Percentiles rank a stretch among this genome's conserved stretches.
Evolutionary conservation across 179 eudicot genomes (phyloP).

Genomic region (Beta macrorhiza): DNA sequence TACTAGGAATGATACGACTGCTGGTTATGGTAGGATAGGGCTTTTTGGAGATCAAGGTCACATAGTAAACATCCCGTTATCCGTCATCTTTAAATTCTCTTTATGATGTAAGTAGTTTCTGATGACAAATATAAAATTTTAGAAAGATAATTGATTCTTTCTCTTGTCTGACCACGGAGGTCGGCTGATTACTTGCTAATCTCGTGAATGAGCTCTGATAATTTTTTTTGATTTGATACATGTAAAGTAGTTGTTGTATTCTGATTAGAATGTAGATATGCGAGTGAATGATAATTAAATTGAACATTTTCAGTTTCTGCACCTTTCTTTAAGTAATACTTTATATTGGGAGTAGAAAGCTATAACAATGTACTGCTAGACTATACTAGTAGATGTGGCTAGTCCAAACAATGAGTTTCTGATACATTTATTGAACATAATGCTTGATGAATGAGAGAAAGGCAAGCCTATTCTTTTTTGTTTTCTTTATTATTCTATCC

Average conservation of each 20-base stretch:
- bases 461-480: neutral
- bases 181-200: constrained; percentile 10
- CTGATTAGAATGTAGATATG: constrained; percentile 33
- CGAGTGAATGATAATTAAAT: constrained; percentile 26
- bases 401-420: constrained; percentile 13
- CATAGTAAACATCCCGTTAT: constrained; percentile 64
- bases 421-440: constrained; percentile 11
- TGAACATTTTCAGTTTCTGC: neutral
- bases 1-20: constrained; percentile 48
- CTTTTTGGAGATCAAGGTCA: constrained; percentile 84
- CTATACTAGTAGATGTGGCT: constrained; percentile 7
- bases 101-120: constrained; percentile 51
- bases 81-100: constrained; percentile 57
- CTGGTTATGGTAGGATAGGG: constrained; percentile 88
- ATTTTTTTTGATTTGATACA: constrained; percentile 21
- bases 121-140: constrained; percentile 13
- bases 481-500: neutral
- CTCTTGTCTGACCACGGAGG: constrained; percentile 8
- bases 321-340: neutral
- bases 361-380: constrained; percentile 19
- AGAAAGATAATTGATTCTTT: constrained; percentile 13
- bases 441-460: constrained; percentile 8
- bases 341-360: constrained; percentile 1
- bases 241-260: constrained; percentile 26
- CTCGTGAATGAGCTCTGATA: constrained; percentile 19